Evolutionary conservation across 306 rosid genomes (phyloP).

Genomic region (Gillenia trifoliata): DNA sequence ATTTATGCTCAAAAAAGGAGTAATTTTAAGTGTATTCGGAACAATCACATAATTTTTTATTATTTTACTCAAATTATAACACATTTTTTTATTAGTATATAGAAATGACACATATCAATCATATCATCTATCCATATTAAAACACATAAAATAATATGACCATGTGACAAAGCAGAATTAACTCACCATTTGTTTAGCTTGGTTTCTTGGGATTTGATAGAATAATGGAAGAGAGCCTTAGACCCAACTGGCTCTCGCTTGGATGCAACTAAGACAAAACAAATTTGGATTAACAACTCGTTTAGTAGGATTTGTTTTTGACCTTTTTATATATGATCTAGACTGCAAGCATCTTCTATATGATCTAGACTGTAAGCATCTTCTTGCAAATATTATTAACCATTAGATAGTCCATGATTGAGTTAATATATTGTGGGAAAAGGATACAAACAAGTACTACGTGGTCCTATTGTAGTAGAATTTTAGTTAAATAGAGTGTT

Average conservation of each 20-base stretch:
- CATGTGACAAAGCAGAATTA: not conserved
- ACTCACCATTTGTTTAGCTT: not conserved
- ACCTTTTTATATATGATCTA: not conserved
- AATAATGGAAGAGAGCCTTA: constrained; percentile 28
- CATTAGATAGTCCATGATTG: not conserved
- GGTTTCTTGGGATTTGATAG: not conserved
- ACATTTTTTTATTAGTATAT: too few relatives aligned
- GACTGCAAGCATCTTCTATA: not conserved
- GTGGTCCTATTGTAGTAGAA: not conserved
- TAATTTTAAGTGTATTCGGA: not conserved
- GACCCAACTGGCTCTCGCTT: constrained; percentile 50
- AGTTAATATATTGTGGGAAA: not conserved
- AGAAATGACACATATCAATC: too few relatives aligned
- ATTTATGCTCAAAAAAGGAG: not conserved
- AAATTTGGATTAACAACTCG: constrained; percentile 14
- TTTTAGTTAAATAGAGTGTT: not conserved
- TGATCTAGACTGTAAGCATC: not conserved
- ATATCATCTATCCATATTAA: rapidly evolving
- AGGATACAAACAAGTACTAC: not conserved
- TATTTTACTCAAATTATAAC: too few relatives aligned
- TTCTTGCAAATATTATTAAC: not conserved
- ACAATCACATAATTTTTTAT: too few relatives aligned
- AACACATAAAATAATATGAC: too few relatives aligned
- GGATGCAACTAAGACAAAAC: constrained; percentile 13
- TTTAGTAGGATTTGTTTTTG: not conserved